Evolutionary conservation across 192 early-diverging fungal species (phyloP).

Genomic region (Coemansia sp.): DNA sequence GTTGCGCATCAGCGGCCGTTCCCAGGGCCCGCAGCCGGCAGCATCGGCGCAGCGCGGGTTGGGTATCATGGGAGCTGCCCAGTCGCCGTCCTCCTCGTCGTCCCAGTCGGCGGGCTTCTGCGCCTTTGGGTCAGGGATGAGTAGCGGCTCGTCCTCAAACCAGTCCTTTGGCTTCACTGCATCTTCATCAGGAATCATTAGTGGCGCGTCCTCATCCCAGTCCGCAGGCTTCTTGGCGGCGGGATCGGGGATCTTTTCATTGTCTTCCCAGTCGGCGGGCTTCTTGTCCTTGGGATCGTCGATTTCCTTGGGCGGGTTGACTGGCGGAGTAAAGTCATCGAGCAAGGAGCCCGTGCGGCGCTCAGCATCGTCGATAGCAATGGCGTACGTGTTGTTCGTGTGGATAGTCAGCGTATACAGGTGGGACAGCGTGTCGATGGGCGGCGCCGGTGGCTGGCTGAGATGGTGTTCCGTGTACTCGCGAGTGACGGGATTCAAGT

Average conservation of each 20-base stretch:
- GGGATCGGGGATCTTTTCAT: constrained; percentile 81
- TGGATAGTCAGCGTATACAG: constrained; percentile 87
- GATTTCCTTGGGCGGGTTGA: constrained; percentile 88
- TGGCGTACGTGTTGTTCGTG: constrained; percentile 79
- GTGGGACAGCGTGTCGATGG: constrained; percentile 64
- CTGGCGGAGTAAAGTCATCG: constrained; percentile 78
- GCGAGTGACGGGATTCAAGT: constrained; percentile 84
- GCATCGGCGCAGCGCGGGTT: constrained; percentile 83
- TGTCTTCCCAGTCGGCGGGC: constrained; percentile 89
- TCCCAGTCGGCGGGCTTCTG: constrained; percentile 91
- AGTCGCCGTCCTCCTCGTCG: constrained; percentile 94
- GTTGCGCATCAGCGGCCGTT: constrained; percentile 78
- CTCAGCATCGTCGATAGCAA: constrained; percentile 74
- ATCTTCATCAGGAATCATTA: constrained; percentile 73
- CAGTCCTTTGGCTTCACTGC: constrained; percentile 86
- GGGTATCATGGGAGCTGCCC: constrained; percentile 72
- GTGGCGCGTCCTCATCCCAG: constrained; percentile 90
- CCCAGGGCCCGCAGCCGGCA: constrained; percentile 81
- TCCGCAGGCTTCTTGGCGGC: constrained; percentile 74
- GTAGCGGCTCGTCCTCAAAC: constrained; percentile 78
- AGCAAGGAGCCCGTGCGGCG: constrained; percentile 72
- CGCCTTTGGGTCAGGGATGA: constrained; percentile 78
- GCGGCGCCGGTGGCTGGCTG: constrained; percentile 67
- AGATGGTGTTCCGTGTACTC: constrained; percentile 88
- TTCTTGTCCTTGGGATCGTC: constrained; percentile 77